Conservation (phyloP, 2,329 filamentous ascomycete species). For the Arachnopeziza araneosa region DNA sequence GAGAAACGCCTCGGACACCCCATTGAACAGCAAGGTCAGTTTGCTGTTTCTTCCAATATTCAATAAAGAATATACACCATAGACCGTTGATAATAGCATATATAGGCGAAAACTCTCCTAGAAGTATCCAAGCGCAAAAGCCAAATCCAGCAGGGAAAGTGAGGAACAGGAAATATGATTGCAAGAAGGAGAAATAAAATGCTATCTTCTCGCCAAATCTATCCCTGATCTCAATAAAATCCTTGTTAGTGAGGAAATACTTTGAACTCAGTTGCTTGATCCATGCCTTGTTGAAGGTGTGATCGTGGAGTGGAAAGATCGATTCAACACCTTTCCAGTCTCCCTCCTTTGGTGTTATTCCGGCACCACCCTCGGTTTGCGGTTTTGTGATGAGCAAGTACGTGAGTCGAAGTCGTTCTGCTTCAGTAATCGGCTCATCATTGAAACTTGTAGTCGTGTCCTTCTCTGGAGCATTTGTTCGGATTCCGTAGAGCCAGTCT, state of each 20-base stretch:
- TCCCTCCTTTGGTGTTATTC: constrained; percentile 62
- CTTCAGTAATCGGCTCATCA: constrained; percentile 74
- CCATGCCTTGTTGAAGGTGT: constrained; percentile 68
- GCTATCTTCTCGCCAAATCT: constrained; percentile 7
- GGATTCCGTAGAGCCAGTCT: constrained; percentile 90
- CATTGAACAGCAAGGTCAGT: constrained; percentile 79
- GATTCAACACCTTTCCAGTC: constrained; percentile 69
- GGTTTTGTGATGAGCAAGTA: constrained; percentile 78
- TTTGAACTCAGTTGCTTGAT: constrained; percentile 70
- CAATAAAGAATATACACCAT: constrained; percentile 88
- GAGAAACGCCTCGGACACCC: constrained; percentile 80
- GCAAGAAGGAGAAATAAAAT: constrained; percentile 93
- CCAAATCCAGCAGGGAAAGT: constrained; percentile 78
- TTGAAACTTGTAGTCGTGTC: constrained; percentile 64
- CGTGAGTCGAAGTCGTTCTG: constrained; percentile 81
- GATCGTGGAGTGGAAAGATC: constrained; percentile 76
- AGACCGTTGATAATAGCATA: constrained; percentile 74
- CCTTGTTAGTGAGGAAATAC: constrained; percentile 57
- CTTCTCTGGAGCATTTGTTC: constrained; percentile 67
- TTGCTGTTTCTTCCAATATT: constrained; percentile 95
- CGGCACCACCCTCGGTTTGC: constrained; percentile 69
- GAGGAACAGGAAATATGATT: constrained; percentile 83
- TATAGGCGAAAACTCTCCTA: constrained; percentile 76
- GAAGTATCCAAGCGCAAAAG: constrained; percentile 69
- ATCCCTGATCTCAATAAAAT: constrained; percentile 33